A percentile compares a stretch with the other conserved stretches of the same genome.
These are phyloP conservation scores for Lecanicillium sp. DNA, from an alignment of 2,329 filamentous ascomycete genomes.

Conservation along the genomic window DNA sequence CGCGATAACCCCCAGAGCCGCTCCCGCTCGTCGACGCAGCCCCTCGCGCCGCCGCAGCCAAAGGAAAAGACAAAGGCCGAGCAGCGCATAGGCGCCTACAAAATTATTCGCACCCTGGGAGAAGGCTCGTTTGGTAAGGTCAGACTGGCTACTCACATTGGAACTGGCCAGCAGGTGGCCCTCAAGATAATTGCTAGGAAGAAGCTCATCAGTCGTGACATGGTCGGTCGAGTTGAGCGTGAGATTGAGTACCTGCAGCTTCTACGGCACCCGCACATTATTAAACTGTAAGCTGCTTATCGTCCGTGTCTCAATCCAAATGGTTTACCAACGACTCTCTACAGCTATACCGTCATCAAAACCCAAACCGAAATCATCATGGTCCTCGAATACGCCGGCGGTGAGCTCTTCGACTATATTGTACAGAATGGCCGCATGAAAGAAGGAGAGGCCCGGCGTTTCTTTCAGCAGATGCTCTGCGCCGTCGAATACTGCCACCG, in stretches of 20 bases:
- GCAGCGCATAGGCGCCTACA: slow-evolving; percentile 87
- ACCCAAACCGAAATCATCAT: slow-evolving; percentile 94
- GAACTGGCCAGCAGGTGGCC: slow-evolving; percentile 90
- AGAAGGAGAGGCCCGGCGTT: slow-evolving; percentile 86
- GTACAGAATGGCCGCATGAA: slow-evolving; percentile 88
- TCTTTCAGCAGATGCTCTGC: slow-evolving; percentile 98
- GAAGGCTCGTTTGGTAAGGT: slow-evolving; percentile 99
- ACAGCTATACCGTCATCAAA: slow-evolving; percentile 90
- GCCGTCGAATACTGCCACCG: slow-evolving; percentile 98
- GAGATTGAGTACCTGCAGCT: slow-evolving; percentile 98
- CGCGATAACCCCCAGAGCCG: slow-evolving; percentile 11
- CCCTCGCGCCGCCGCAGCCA: slow-evolving; percentile 20
- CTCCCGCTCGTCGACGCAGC: slow-evolving; percentile 16
- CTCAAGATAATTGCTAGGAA: slow-evolving; percentile 96
- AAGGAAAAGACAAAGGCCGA: slow-evolving; percentile 52
- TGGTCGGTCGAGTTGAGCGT: slow-evolving; percentile 94
- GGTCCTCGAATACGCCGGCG: slow-evolving; percentile 96
- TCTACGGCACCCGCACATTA: slow-evolving; percentile 93
- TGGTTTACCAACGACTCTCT: not conserved
- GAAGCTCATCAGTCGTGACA: slow-evolving; percentile 93
- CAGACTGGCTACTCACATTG: slow-evolving; percentile 87
- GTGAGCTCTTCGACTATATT: slow-evolving; percentile 96
- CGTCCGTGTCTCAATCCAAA: not conserved
- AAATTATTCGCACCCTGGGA: slow-evolving; percentile 80
- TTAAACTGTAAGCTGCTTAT: slow-evolving; percentile 70